Evolutionary conservation across 2,329 filamentous ascomycete genomes (phyloP), one percentile per base, ranked within the genome.

Genomic region (Stromatinia cepivora): DNA sequence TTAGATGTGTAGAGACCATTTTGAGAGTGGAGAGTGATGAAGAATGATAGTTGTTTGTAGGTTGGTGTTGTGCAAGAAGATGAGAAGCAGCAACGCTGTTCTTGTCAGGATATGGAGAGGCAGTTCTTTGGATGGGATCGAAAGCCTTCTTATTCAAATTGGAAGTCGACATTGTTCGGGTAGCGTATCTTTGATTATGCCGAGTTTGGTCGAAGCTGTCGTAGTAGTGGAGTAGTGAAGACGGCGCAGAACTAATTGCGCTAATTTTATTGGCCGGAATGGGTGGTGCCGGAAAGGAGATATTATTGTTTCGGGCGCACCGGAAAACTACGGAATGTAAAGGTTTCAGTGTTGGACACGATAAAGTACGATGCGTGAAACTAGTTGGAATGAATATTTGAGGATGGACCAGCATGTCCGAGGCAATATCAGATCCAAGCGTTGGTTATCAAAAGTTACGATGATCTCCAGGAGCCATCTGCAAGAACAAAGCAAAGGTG

Each of bases 91-190:
- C 73, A 46, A 78, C 63, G 56, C 72, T 66, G 46, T 65, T 67
- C 22, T 76, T 76, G 70, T 77, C 73, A 53, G 72, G 69, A 72
- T 77, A 77, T 20, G 77, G 77, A 72, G 76, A 77, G 56, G 73
- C 66, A 54, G 73, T 70, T 46, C 75, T 67, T 42, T 75, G 69
- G 66, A 77, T 67, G 70, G 75, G 76, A 70, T 76, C 73, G 53
- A 64, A 69, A 58, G 67, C 34, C 59, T 69, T 69, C 67, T 69
- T 69, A 69, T 65, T 50, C 48, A 56, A 25, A 45, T 45, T 69
- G 17, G 67, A 66, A 17, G 50, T 31, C n/a, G 61, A 65, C 67
- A 66, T 69, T 22, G 34, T 57, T 66, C 53, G 39, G 67, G 61
- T 65, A 48, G 15, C 42, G 52, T 65, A 50, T 45, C n/a, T 57